Percentiles rank a stretch among this genome's conserved stretches.
Evolutionary conservation across 1,284 basidiomycete genomes (phyloP).

Genomic region (Sporisorium exsertum): DNA sequence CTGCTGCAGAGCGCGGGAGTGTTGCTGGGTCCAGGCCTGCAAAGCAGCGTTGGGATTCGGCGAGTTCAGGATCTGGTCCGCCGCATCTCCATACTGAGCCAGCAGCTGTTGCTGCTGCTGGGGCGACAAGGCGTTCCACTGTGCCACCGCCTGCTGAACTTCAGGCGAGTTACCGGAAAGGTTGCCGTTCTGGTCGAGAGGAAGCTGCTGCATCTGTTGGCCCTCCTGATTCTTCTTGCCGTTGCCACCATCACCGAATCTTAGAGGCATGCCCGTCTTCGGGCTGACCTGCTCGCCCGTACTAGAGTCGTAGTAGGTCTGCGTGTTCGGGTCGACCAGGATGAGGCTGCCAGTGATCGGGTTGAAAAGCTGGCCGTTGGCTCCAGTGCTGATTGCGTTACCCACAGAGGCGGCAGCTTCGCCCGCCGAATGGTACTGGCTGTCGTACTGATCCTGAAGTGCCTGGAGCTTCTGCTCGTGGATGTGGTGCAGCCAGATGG

Average conservation of each 20-base stretch:
- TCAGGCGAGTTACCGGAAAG: conserved; percentile 21
- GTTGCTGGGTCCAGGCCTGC: conserved; percentile 19
- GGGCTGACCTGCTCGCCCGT: conserved; percentile 38
- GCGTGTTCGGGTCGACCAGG: conserved; percentile 28
- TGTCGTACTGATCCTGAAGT: conserved; percentile 9
- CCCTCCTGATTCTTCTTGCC: neutral
- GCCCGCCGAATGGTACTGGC: conserved; percentile 24
- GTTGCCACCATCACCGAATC: conserved; percentile 11
- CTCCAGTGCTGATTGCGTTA: conserved; percentile 39
- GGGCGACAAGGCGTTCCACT: conserved; percentile 35
- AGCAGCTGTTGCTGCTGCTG: conserved; percentile 41
- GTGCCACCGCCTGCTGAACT: conserved; percentile 27
- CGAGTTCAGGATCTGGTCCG: conserved; percentile 31
- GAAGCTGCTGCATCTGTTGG: conserved; percentile 8
- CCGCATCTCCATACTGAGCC: conserved; percentile 21
- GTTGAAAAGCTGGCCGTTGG: conserved; percentile 43
- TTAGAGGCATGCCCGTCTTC: conserved; percentile 39
- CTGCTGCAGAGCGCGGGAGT: neutral
- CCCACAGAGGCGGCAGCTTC: conserved; percentile 34
- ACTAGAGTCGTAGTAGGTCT: conserved; percentile 34
- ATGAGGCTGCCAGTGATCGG: conserved; percentile 35
- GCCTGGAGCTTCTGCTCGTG: conserved; percentile 26
- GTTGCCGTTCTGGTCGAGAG: conserved; percentile 15
- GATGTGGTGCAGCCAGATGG: conserved; percentile 25
- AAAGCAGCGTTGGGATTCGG: conserved; percentile 33